These are phyloP conservation scores for Saccharomycopsis hybrid DNA, from an alignment of 1,139 yeast species.

Conservation along the genomic window DNA sequence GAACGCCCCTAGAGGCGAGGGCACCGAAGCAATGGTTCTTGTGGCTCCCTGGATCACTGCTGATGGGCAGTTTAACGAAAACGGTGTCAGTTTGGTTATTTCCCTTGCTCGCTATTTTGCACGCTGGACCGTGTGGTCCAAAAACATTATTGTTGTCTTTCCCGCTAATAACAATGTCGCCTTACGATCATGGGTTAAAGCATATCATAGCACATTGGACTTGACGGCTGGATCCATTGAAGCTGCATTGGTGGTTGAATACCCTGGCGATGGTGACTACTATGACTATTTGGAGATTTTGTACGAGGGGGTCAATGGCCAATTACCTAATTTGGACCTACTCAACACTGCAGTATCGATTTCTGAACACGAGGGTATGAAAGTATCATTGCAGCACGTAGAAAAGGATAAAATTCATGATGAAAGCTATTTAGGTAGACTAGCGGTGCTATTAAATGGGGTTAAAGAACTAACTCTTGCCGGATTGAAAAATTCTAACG, in stretches of 20 bases:
- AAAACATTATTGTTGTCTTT: conserved; percentile 80
- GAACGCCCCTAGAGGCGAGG: conserved; percentile 94
- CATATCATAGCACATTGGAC: conserved; percentile 81
- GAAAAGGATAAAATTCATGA: conserved; percentile 39
- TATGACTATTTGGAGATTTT: conserved; percentile 68
- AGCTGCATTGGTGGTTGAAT: conserved; percentile 83
- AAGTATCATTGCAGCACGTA: conserved; percentile 60
- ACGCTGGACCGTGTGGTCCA: conserved; percentile 91
- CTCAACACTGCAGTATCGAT: conserved; percentile 72
- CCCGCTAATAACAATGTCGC: conserved; percentile 68
- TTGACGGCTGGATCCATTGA: conserved; percentile 94
- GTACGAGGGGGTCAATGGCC: conserved; percentile 92
- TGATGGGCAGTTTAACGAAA: conserved; percentile 56
- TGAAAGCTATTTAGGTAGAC: conserved; percentile 47
- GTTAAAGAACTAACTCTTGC: conserved; percentile 62
- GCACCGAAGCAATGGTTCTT: conserved; percentile 90
- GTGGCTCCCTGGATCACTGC: conserved; percentile 81
- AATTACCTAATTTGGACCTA: conserved; percentile 86
- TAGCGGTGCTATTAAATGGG: conserved; percentile 57
- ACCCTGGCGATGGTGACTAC: conserved; percentile 57
- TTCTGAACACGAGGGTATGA: conserved; percentile 68
- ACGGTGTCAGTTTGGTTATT: conserved; percentile 70
- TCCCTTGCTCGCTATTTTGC: conserved; percentile 75
- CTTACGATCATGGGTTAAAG: conserved; percentile 85
- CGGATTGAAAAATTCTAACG: conserved; percentile 57